phyloP scores from a whole-genome alignment of 257 asterid genomes.

The Anisodus tanguticus region DNA sequence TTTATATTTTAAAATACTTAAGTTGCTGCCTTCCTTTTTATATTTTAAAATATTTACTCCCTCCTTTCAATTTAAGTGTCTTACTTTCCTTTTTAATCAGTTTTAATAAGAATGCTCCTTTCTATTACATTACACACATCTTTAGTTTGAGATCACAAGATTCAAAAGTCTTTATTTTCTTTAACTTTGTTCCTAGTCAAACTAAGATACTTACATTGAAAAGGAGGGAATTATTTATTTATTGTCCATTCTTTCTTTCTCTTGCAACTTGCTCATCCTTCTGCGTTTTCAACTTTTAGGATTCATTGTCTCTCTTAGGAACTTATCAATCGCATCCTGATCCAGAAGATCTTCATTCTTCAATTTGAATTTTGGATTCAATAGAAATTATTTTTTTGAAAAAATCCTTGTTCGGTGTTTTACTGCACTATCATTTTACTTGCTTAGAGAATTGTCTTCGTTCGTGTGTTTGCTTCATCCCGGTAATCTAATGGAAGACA shows the following conservation, averaged over 20 bases:
- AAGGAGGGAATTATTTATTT: background rate
- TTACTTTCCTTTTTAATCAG: too few species aligned
- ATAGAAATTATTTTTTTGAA: background rate
- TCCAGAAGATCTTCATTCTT: slow-evolving; percentile 13
- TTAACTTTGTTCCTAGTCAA: too few species aligned
- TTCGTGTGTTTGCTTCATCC: background rate
- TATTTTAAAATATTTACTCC: too few species aligned
- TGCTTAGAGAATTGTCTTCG: background rate
- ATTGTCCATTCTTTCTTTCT: background rate
- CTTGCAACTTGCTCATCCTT: background rate
- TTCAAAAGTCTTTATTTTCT: too few species aligned
- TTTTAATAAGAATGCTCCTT: too few species aligned
- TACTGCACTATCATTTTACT: background rate
- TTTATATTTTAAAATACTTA: too few species aligned
- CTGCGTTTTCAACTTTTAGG: background rate
- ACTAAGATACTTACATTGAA: too few species aligned
- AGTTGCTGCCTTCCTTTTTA: background rate
- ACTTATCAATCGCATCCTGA: background rate
- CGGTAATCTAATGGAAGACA: background rate
- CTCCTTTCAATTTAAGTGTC: too few species aligned
- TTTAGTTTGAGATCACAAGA: too few species aligned
- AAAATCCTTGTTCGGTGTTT: background rate
- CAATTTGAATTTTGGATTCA: background rate
- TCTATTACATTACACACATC: too few species aligned
- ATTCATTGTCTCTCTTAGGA: background rate